Conservation (phyloP, 2,329 filamentous ascomycete species). For the Diaporthe vaccinii region DNA sequence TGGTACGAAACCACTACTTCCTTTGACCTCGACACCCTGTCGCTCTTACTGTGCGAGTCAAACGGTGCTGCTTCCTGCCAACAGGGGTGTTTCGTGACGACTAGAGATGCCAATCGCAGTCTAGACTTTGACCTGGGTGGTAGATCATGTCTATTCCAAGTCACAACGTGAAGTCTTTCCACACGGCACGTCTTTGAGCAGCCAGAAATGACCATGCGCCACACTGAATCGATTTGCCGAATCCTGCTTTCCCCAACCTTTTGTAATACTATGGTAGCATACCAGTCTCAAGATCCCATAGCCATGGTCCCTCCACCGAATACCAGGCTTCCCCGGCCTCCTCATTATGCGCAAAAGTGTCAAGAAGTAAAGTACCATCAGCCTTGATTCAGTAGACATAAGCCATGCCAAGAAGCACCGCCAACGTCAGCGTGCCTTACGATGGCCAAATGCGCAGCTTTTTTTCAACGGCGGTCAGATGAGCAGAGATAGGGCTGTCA, state of each 20-base stretch:
- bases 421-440: not conserved
- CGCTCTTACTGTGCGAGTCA: constrained; percentile 17
- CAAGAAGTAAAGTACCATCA: not conserved
- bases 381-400: not conserved
- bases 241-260: not conserved
- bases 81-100: not conserved
- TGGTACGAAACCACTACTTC: not conserved
- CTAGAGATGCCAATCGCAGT: not conserved
- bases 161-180: too few species aligned
- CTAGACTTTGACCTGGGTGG: not conserved
- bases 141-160: not conserved
- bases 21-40: not conserved
- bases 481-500: constrained; percentile 1
- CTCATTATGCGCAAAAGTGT: not conserved
- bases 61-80: not conserved
- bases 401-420: not conserved
- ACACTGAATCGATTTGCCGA: not conserved
- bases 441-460: not conserved
- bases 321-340: too few species aligned
- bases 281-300: not conserved
- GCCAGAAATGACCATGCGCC: not conserved
- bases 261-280: not conserved
- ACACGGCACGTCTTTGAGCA: not conserved
- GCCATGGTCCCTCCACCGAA: not conserved
- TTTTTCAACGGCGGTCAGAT: not conserved